Base-by-base conservation (phyloP, 805 yeast species). In the Saccharomycopsis malanga region DNA sequence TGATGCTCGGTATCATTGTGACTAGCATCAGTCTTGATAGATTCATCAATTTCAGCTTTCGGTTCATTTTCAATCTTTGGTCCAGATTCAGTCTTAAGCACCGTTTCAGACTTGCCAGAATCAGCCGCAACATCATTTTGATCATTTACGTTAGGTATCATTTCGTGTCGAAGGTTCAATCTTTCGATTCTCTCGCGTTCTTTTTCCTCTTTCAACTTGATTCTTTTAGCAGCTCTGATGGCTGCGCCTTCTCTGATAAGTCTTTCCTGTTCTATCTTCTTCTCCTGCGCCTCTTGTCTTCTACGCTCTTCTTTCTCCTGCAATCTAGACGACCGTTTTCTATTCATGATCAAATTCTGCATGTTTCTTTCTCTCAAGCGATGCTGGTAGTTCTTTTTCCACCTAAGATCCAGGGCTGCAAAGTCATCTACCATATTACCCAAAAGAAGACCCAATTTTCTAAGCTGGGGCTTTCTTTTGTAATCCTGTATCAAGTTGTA, bases 301-400 rank as follows among this genome's bases (percentile, higher is more conserved):
- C 69, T 69, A 18, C 73, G 76, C 53, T 83, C 87, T 52, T 79
- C 83, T 57, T 76, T 79, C 17, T 83, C 83, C 54, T 81, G 85
- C 38, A 85, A 62, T 62, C 93, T 72, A 1, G 87, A 77, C 0
- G 91, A 83, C 54, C 87, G 71, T 57, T 85, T 84, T 57, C 93
- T 71, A 48, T 83, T 76, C 3, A 79, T 79, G 57, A 85, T 63
- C 46, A 85, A 61, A 20, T 73, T 74, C 41, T 75, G 76, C 72
- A 84, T 70, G 53, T 83, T 80, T 39, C 75, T 71, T 47, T 81
- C 86, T 58, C 77, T 80, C 54, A 72, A 75, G 55, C 83, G 67
- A 53, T 75, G 76, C 24, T 73, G 59, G 15, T 78, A 66, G 49
- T 71, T 72, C 55, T 71, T 74, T 53, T 86, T 66, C 55, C 76